Evolutionary conservation across 1,139 yeast genomes (phyloP).

Genomic region (Debaryomycetaceae sp.): DNA sequence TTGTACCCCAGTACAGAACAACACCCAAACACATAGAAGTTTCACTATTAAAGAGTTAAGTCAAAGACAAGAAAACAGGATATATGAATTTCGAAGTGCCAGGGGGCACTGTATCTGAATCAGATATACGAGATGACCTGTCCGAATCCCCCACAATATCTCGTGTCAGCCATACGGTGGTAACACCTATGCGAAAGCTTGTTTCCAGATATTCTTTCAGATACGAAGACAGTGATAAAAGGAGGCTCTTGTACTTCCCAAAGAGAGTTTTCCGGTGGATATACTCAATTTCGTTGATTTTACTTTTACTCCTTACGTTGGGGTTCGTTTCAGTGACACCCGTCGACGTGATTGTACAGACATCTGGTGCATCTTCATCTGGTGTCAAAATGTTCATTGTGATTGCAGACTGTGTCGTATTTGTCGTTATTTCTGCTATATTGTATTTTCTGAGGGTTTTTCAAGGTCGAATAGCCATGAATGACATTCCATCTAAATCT

Average conservation of each 20-base stretch:
- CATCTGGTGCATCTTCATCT: conserved; percentile 51
- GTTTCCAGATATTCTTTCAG: conserved; percentile 2
- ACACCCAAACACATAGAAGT: too few relatives aligned
- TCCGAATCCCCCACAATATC: background rate
- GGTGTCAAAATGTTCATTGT: conserved; percentile 73
- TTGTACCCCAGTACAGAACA: background rate
- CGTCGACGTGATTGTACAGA: conserved; percentile 71
- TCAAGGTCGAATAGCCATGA: conserved; percentile 54
- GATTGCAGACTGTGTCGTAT: conserved; percentile 65
- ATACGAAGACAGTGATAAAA: conserved; percentile 1
- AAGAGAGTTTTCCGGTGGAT: conserved; percentile 45
- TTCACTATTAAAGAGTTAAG: too few relatives aligned
- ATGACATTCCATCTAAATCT: conserved; percentile 68
- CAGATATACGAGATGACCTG: background rate
- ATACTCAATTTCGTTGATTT: conserved; percentile 52
- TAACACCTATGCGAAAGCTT: background rate
- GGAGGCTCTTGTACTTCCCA: conserved; percentile 24
- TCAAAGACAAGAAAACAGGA: background rate
- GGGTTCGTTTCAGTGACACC: conserved; percentile 68
- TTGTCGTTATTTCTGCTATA: conserved; percentile 46
- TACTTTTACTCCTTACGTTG: conserved; percentile 48
- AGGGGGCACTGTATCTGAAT: background rate
- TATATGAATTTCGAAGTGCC: background rate
- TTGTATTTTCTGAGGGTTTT: conserved; percentile 56
- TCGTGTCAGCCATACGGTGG: background rate